Base-by-base conservation (phyloP, 768 basidiomycete species). In the Collybia mongolica region DNA sequence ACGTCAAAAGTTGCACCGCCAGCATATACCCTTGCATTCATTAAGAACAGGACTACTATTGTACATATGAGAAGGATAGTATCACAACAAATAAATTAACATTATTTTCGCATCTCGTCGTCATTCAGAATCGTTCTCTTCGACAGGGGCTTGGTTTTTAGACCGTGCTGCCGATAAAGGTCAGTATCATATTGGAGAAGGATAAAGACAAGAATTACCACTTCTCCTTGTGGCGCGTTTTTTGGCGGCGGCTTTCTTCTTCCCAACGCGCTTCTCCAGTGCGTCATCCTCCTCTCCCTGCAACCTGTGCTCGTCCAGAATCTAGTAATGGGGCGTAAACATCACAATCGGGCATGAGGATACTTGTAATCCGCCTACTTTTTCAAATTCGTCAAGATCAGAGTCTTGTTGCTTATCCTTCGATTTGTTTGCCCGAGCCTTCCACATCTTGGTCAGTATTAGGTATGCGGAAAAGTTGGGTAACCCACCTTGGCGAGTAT, bases 311-410 rank as follows among this genome's bases (percentile, higher is more conserved):
- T 93, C 88, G 17, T 90, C 86, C 5, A 98, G 75, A 24, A 94
- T 94, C 92, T 94, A 54, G 20, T 32, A 37, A 11, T 35, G 1
- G 14, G 11, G 5, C 3, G 17, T 35, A 20, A 15, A 29, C 53
- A 39, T 61, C 44, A 28, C 22, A 22, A 26, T 39, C 11, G 32
- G 14, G 14, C 32, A 32, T 14, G 14, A 32, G 32, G 11, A 26
- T 12, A 32, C 23, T 18, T 26, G 7, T n/a, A 24, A 23, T 22
- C 18, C 43, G 29, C 12, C 24, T 53, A 90, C 94, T 62, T 77
- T 76, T 66, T 98, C 94, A 61, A 99, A 99, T 69, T 99, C 96
- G 55, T 95, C 88, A 41, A 98, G 71, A 60, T 98, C 96, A 0
- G 87, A 80, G 57, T 97, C 95, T 2, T 93, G 91, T 66, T 32